Evolutionary conservation across 164 flowering plant species (phyloP), one percentile per base, ranked within the genome.

Genomic region (Tetracentron sinense): DNA sequence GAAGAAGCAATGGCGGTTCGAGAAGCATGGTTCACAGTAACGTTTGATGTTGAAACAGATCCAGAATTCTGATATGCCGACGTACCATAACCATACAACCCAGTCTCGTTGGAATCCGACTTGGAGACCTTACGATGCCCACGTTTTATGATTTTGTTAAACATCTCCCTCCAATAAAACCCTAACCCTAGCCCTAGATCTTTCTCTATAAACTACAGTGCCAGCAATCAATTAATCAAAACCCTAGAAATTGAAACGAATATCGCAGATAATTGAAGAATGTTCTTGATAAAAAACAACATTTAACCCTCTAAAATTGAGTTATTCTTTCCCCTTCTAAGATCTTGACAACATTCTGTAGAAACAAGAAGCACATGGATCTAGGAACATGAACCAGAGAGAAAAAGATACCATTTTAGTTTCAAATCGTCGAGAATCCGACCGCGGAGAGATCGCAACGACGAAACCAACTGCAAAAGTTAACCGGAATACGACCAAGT

Each of bases 131-230:
- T 88, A 4, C 74, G 69, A 22, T 75, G 71, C 66, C 85, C 83
- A 4, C 90, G 81, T 73, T 83, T 88, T 4, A 88, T 86, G 31
- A 86, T 75, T 30, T 76, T 88, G 75, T 79, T 81, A 2, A 88
- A 82, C 96, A 88, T 85, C 46, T 68, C 38, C 38, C 21, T 52
- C 6, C 31, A 2, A 57, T 30, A 10, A 31, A 29, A 56, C 35
- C 21, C 56, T 38, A n/a, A 54, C 38, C 27, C 42, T 12, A 31
- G 28, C 35, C 58, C 53, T 58, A 25, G 23, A 21, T 44, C 25
- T 54, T 54, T 56, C 33, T 57, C 21, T 31, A 27, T 30, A 7
- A 5, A 44, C 38, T 56, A 51, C n/a, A 23, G 26, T 26, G 17
- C 7, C 31, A 25, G 8, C 4, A 46, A 63, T n/a, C 27, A 44